Percentiles rank a stretch among this genome's conserved stretches.
Conservation (phyloP, 2,329 filamentous ascomycete genomes). For the Penicillium sp. region DNA sequence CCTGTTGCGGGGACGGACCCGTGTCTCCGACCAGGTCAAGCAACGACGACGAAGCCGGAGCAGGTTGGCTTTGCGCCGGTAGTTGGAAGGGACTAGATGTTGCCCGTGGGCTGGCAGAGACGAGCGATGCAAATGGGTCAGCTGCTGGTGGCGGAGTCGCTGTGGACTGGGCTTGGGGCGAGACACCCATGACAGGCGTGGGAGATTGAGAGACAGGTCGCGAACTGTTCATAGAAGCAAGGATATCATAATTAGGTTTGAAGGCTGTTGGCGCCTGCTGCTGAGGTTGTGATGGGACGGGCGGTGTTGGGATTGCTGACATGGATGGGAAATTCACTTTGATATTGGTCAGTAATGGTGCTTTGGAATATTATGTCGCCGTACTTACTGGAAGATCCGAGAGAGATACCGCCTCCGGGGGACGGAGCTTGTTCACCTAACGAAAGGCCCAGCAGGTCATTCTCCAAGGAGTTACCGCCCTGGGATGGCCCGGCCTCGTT, state of each 20-base stretch:
- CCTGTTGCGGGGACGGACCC: constrained; percentile 23
- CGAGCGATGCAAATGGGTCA: constrained; percentile 61
- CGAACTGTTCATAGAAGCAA: constrained; percentile 51
- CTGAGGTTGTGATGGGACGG: constrained; percentile 28
- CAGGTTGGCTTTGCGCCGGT: constrained; percentile 21
- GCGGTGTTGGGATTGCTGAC: constrained; percentile 20
- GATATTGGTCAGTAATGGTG: background rate
- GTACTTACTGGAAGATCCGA: constrained; percentile 64
- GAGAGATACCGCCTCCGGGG: constrained; percentile 74
- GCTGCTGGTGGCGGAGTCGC: constrained; percentile 40
- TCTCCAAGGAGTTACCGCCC: constrained; percentile 69
- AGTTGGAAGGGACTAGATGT: constrained; percentile 37
- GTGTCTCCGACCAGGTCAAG: constrained; percentile 32
- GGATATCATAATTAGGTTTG: constrained; percentile 57
- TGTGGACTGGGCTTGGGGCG: constrained; percentile 28
- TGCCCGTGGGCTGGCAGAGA: constrained; percentile 52
- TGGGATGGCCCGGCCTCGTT: constrained; percentile 46
- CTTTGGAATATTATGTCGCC: background rate
- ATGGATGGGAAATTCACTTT: constrained; percentile 40
- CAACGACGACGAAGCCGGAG: constrained; percentile 29
- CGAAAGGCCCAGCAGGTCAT: constrained; percentile 85
- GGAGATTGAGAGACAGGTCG: constrained; percentile 48
- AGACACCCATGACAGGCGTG: constrained; percentile 47
- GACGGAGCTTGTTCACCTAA: constrained; percentile 70
- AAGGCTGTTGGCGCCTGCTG: constrained; percentile 47